Conservation (phyloP, 257 asterid genomes). For the Solanum habrochaites region DNA sequence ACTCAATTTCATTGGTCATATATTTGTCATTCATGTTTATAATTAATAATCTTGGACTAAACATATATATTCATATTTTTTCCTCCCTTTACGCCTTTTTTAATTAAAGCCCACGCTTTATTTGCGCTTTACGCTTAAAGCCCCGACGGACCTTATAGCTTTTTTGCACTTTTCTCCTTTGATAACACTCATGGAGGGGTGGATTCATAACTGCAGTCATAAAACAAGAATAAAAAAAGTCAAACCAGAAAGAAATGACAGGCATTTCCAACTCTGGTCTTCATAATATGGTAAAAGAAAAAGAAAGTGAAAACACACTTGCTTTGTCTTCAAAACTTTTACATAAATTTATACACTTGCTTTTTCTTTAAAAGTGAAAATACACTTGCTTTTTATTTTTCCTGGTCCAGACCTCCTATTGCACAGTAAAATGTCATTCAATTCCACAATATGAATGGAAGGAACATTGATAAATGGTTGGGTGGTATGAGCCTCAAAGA, state of each 20-base stretch:
- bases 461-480: background rate
- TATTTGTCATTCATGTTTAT: no score
- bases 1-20: no score
- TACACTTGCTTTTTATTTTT: background rate
- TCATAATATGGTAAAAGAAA: background rate
- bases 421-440: background rate
- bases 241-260: background rate
- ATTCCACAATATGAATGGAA: background rate
- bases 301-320: background rate
- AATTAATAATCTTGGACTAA: no score
- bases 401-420: background rate
- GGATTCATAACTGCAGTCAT: background rate
- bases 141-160: no score
- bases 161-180: no score
- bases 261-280: background rate
- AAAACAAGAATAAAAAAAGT: background rate
- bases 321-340: background rate
- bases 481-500: no score
- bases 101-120: no score
- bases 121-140: no score
- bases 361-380: no score
- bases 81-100: no score
- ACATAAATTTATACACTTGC: no score
- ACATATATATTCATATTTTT: no score
- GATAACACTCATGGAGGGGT: background rate